Base-by-base conservation (phyloP, 164 flowering plant species). In the Dillenia turbinata region DNA sequence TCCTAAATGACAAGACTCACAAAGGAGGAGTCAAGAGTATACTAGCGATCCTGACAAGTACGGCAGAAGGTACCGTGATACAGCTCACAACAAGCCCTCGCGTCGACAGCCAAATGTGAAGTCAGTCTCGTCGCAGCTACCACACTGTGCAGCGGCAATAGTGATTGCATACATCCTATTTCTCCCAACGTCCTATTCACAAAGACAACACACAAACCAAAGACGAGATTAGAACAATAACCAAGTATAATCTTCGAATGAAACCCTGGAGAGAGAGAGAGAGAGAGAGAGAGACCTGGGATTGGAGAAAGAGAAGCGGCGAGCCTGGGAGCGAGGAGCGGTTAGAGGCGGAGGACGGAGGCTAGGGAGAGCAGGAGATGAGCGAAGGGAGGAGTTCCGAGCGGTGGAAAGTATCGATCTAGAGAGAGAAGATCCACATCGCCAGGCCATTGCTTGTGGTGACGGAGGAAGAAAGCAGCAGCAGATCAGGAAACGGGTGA, bases 31-130 rank as follows among this genome's bases (percentile, higher is more conserved):
- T 33, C 40, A 33, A 33, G 82, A 76, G 64, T 85, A 77, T 76
- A 88, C 69, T 89, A 92, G 92, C 95, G 93, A 90, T 92, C 96
- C 77, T 79, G 96, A 92, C 96, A 92, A 92, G 95, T 71, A 66
- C 90, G 86, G 78, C 82, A 67, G 80, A 89, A 80, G 96, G 90
- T 90, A 92, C 98, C 96, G 73, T 90, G 85, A 68, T 83, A 84
- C 81, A 92, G 81, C 91, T 90, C 98, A 70, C 91, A 79, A 56
- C 75, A 92, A 44, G 90, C 98, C 52, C 92, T 82, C 57, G 63
- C 73, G 16, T 75, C 69, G 56, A 77, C 81, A n/a, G 85, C 66
- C 52, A 84, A 75, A 71, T 85, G 90, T 0, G 96, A 86, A 2
- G 96, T 86, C 50, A 85, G 78, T 63, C 81, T 63, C 9, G 76